Evolutionary conservation across 106 monocot species (phyloP).

Genomic region (Phalaenopsis equestris): DNA sequence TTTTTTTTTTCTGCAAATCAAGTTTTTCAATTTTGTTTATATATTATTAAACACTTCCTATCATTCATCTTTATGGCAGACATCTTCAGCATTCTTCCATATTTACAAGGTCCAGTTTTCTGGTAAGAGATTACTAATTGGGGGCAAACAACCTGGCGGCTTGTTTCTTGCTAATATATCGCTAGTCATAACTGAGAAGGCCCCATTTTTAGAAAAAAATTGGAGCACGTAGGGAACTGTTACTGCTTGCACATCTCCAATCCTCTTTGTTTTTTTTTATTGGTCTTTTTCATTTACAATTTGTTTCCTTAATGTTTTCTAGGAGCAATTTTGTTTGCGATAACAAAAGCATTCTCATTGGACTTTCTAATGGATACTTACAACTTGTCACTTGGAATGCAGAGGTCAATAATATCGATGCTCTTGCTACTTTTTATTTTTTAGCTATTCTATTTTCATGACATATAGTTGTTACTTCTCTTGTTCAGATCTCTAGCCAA

Average conservation of each 20-base stretch:
- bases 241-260: neutral
- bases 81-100: constrained; percentile 61
- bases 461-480: constrained; percentile 7
- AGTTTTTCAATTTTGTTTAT: neutral
- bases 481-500: constrained; percentile 56
- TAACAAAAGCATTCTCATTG: constrained; percentile 70
- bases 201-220: constrained; percentile 51
- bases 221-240: constrained; percentile 44
- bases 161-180: constrained; percentile 70
- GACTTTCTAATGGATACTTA: constrained; percentile 71
- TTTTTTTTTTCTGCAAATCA: neutral
- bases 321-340: constrained; percentile 98
- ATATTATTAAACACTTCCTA: neutral
- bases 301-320: constrained; percentile 12
- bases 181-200: constrained; percentile 64
- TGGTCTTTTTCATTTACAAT: neutral
- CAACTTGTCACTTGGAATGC: constrained; percentile 80
- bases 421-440: constrained; percentile 1
- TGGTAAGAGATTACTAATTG: constrained; percentile 64
- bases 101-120: constrained; percentile 73
- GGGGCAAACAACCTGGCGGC: constrained; percentile 61
- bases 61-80: constrained; percentile 41
- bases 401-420: constrained; percentile 54
- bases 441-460: neutral
- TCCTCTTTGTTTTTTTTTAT: neutral